These are phyloP conservation scores for Trichophaea hybrida DNA, from an alignment of 2,329 filamentous ascomycete genomes.

Conservation along the genomic window DNA sequence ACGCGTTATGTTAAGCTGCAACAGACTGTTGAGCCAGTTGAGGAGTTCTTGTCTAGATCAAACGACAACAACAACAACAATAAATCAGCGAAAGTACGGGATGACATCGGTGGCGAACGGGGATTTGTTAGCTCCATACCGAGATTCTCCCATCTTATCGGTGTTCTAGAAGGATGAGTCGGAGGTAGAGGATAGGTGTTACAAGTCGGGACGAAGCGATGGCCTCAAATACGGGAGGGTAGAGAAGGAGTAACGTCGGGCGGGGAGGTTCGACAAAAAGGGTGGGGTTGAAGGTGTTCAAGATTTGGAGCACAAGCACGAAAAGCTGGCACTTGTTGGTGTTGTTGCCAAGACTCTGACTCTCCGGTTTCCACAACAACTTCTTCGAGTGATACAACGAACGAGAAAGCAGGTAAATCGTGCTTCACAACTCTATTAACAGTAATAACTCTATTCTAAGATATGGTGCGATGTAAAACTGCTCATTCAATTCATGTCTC, in stretches of 20 bases:
- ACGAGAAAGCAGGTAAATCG: background rate
- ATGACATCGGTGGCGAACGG: background rate
- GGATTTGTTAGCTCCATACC: conserved; percentile 32
- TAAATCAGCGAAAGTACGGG: too few species aligned
- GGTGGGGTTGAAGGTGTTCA: background rate
- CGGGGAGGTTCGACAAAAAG: background rate
- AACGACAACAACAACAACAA: background rate
- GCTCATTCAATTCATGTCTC: background rate
- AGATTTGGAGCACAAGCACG: background rate
- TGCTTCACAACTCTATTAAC: too few species aligned
- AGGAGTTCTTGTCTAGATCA: conserved; percentile 75
- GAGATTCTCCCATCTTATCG: conserved; percentile 48
- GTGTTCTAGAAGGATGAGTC: background rate
- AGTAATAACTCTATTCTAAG: background rate
- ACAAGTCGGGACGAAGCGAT: background rate
- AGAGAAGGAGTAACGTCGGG: background rate
- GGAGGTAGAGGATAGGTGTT: background rate
- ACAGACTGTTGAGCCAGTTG: conserved; percentile 90
- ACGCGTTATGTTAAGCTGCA: conserved; percentile 95
- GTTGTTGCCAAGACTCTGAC: background rate
- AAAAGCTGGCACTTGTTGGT: background rate
- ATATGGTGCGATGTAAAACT: background rate
- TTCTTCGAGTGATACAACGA: background rate
- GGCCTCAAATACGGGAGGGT: background rate
- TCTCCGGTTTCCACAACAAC: background rate